Evolutionary conservation across 1,284 basidiomycete genomes (phyloP).

Genomic region (Cryptococcus sp.): DNA sequence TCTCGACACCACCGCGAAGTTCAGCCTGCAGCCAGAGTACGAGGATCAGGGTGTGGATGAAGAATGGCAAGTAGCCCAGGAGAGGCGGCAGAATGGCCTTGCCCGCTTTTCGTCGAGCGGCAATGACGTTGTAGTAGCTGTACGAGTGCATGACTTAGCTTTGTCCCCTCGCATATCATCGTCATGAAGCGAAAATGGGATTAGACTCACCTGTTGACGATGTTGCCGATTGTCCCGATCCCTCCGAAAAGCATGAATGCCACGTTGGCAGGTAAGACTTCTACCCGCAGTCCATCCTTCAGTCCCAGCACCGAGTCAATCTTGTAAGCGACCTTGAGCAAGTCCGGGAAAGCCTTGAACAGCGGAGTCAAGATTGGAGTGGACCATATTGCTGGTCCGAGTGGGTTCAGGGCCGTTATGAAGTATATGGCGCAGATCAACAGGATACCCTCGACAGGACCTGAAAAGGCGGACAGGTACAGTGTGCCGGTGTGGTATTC

Average conservation of each 20-base stretch:
- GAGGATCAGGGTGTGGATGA: constrained; percentile 68
- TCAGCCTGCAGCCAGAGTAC: constrained; percentile 73
- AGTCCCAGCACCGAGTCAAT: constrained; percentile 38
- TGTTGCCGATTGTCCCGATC: constrained; percentile 78
- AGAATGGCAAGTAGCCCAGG: constrained; percentile 75
- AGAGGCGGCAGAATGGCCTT: constrained; percentile 63
- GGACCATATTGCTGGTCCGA: constrained; percentile 77
- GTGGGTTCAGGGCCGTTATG: constrained; percentile 62
- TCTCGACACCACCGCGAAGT: constrained; percentile 57
- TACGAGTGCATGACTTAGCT: background rate
- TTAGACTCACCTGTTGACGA: constrained; percentile 63
- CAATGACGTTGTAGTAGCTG: constrained; percentile 76
- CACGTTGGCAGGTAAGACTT: constrained; percentile 76
- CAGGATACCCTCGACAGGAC: constrained; percentile 94
- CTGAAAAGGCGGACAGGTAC: constrained; percentile 90
- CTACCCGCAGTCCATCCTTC: constrained; percentile 31
- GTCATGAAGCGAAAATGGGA: background rate
- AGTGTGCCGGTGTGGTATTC: constrained; percentile 93
- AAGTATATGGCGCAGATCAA: constrained; percentile 78
- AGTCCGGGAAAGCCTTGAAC: constrained; percentile 32
- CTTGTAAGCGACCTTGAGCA: constrained; percentile 18
- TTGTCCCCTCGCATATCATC: background rate
- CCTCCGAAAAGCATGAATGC: constrained; percentile 81
- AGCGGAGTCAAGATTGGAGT: constrained; percentile 38
- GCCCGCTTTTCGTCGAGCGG: constrained; percentile 56